Base-by-base conservation (phyloP, 2,329 filamentous ascomycete genomes). In the Phaeoacremonium minimum region DNA sequence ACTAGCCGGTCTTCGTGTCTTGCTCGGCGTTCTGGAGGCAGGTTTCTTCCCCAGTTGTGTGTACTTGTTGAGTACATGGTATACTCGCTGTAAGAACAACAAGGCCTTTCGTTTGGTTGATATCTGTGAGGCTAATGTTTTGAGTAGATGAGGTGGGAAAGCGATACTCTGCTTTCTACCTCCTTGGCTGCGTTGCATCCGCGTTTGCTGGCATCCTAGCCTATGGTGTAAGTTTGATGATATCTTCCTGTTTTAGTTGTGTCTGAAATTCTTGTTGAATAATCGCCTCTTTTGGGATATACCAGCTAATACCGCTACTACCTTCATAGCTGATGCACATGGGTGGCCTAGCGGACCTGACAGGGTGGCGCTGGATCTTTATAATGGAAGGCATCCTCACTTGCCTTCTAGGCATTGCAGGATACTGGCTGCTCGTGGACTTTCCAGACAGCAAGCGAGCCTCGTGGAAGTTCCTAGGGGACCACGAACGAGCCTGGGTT, bases 41-140 rank as follows among this genome's bases (percentile, higher is more conserved):
- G 77, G 83, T 0, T 86, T 83, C 59, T 87, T 87, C 57, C 82
- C 83, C 0, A 75, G 76, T 35, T 82, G 75, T 34, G 80, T 85
- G 0, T 87, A 86, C 50, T 63, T 87, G 6, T 70, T 88, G n/a
- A 82, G 76, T 41, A 85, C 80, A 22, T 88, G 82, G 82, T 86
- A 85, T 51, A 81, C 79, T 1, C 62, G 79, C 56, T 82, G 74
- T 77, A 57, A 67, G 70, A n/a, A n/a, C 55, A 9, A 12, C 8
- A 11, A 7, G 11, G 12, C 7, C 12, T 22, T 7, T 11, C 15
- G 18, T 17, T 32, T 7, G 4, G 11, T 35, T 37, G 16, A 30
- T 32, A n/a, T n/a, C n/a, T n/a, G n/a, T n/a, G n/a, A 30, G 7
- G 32, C 18, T 18, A 26, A n/a, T n/a, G n/a, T n/a, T n/a, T n/a